Base-by-base conservation (phyloP, 2,329 filamentous ascomycete species). In the Xylaria polymorpha region DNA sequence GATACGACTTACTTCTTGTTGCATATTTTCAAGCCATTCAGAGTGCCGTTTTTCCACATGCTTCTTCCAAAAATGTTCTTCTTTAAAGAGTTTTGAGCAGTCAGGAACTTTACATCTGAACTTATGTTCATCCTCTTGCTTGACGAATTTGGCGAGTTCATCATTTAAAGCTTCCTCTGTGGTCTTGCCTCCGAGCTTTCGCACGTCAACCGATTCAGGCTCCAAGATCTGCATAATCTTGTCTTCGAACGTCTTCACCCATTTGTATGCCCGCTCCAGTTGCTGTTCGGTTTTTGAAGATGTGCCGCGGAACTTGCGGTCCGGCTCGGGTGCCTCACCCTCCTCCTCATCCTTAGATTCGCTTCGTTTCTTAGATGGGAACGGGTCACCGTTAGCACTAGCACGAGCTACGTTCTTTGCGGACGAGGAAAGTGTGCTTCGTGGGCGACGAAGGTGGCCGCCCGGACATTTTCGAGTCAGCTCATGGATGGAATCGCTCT, bases 161-260 rank as follows among this genome's bases (percentile, higher is more conserved):
- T 97, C 94, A 71, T 94, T 90, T 7, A 98, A 77, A 1, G 93
- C 94, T 72, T 98, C 94, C 4, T 98, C 94, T 0, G 94, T 83
- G 1, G 92, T 88, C 78, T 94, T 94, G 20, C 96, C 96, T 59
- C 97, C 96, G 32, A 98, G 87, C 82, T 98, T 98, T 79, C 90
- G 90, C 50, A 98, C 85, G 77, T 98, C 94, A 29, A 92, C 92
- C 59, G 91, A 90, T 64, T 96, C 93, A 0, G 96, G 96, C 73
- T 98, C 95, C 15, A 99, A 86, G 56, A 98, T 92, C 79, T 98
- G 94, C 78, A 93, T 85, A 61, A 99, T 87, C 83, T 99, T 99
- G 78, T 99, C 96, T 79, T 99, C 96, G 76, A 97, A 99, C 0
- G 96, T 98, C 84, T 92, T 97, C 69, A 99, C 97, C 96, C 97